phyloP scores from a whole-genome alignment of 345 rosid genomes.

The Noccaea caerulescens region DNA sequence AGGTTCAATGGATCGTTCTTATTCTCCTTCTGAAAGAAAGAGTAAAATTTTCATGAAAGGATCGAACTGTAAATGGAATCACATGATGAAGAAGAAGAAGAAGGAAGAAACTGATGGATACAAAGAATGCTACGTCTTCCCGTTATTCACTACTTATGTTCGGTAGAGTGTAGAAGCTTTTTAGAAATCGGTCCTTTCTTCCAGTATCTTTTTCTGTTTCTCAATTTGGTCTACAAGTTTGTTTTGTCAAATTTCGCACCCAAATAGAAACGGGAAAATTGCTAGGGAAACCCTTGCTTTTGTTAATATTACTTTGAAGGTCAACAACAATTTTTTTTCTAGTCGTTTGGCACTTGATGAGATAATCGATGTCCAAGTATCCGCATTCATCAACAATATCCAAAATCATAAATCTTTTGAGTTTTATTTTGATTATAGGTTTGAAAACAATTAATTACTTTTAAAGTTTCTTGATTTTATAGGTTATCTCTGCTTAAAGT shows the following conservation, averaged over 20 bases:
- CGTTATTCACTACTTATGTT: constrained; percentile 13
- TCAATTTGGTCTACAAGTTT: background rate
- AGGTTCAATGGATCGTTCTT: constrained; percentile 22
- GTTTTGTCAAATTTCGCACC: constrained; percentile 2
- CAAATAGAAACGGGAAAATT: background rate
- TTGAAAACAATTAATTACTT: too few species aligned
- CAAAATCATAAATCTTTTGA: too few species aligned
- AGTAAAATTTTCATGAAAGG: background rate
- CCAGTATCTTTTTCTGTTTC: background rate
- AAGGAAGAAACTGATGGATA: constrained; percentile 43
- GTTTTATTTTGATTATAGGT: too few species aligned
- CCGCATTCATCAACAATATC: too few species aligned
- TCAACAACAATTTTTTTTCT: too few species aligned
- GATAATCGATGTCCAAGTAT: too few species aligned
- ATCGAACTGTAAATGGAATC: constrained; percentile 17
- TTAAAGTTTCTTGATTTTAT: too few species aligned
- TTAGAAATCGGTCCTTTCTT: constrained; percentile 13
- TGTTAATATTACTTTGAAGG: background rate
- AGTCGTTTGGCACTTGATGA: too few species aligned
- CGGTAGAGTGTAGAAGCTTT: background rate
- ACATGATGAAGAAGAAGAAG: constrained; percentile 25
- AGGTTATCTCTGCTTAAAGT: too few species aligned
- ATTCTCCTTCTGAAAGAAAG: background rate
- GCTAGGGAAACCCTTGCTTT: background rate
- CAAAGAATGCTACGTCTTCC: constrained; percentile 41